A percentile compares a stretch with the other conserved stretches of the same genome.
Conservation (phyloP, 2,329 filamentous ascomycete species). For the Cladosporium cucumerinum region DNA sequence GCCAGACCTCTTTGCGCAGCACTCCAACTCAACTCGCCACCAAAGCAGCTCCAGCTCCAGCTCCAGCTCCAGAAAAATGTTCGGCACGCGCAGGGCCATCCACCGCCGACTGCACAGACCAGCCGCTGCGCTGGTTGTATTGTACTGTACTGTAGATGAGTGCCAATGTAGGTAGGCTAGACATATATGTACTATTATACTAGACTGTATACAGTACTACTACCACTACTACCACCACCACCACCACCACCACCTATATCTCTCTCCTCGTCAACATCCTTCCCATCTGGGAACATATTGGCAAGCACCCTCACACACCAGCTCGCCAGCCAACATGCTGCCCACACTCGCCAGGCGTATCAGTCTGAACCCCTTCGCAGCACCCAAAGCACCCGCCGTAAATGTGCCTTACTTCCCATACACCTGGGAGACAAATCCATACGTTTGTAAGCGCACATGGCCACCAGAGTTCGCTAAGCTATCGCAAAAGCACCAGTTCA, state of each 20-base stretch:
- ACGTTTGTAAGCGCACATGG: constrained; percentile 69
- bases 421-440: constrained; percentile 53
- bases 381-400: constrained; percentile 11
- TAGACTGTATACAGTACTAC: neutral
- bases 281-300: constrained; percentile 5
- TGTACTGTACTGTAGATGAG: too few relatives aligned
- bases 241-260: too few relatives aligned
- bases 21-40: neutral
- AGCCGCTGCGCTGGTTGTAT: too few relatives aligned
- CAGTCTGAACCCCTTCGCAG: constrained; percentile 13
- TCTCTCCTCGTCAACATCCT: constrained; percentile 8
- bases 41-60: constrained; percentile 6
- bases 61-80: constrained; percentile 14
- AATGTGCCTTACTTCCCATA: constrained; percentile 27
- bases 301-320: neutral
- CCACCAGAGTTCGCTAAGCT: constrained; percentile 72
- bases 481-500: constrained; percentile 68
- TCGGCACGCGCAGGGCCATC: neutral
- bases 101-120: constrained; percentile 3
- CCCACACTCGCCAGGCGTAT: constrained; percentile 7
- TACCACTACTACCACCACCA: too few relatives aligned
- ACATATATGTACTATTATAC: neutral
- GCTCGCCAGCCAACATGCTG: constrained; percentile 7
- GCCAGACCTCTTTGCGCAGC: neutral
- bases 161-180: neutral